Evolutionary conservation across 805 yeast genomes (phyloP).

Genomic region (Metschnikowia colocasiae): DNA sequence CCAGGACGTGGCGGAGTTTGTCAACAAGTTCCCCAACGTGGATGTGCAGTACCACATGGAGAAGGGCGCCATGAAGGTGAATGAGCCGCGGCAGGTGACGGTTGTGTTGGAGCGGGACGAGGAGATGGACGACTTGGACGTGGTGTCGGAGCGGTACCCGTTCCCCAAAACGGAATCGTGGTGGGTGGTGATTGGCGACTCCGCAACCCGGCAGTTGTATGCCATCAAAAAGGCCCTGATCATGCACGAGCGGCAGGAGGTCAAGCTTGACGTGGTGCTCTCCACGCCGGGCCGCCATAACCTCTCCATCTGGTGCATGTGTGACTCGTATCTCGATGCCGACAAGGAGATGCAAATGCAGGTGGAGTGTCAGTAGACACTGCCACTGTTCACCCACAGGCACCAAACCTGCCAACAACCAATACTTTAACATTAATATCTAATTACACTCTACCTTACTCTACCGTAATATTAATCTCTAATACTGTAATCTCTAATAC

Average conservation of each 20-base stretch:
- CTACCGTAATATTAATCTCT: too few species aligned
- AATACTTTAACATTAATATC: too few species aligned
- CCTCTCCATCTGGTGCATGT: constrained; percentile 76
- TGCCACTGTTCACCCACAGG: too few species aligned
- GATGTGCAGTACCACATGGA: constrained; percentile 60
- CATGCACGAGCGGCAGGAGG: constrained; percentile 47
- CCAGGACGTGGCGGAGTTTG: constrained; percentile 75
- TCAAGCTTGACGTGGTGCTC: constrained; percentile 53
- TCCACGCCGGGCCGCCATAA: constrained; percentile 59
- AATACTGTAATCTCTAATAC: too few species aligned
- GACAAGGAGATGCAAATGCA: constrained; percentile 70
- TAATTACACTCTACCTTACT: too few species aligned
- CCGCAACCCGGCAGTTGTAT: constrained; percentile 53
- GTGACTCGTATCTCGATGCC: constrained; percentile 90
- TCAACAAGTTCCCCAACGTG: constrained; percentile 83
- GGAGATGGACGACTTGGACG: constrained; percentile 63
- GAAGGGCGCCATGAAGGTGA: constrained; percentile 38
- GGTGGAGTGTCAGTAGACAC: background rate
- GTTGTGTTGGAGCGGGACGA: constrained; percentile 68
- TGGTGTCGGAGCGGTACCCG: constrained; percentile 60
- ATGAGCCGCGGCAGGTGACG: constrained; percentile 45
- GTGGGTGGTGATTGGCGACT: constrained; percentile 88
- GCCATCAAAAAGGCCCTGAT: constrained; percentile 67
- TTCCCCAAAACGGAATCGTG: constrained; percentile 60
- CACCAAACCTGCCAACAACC: too few species aligned